phyloP scores from a whole-genome alignment of 169 alveolate species.

The Cryptosporidium canis region DNA sequence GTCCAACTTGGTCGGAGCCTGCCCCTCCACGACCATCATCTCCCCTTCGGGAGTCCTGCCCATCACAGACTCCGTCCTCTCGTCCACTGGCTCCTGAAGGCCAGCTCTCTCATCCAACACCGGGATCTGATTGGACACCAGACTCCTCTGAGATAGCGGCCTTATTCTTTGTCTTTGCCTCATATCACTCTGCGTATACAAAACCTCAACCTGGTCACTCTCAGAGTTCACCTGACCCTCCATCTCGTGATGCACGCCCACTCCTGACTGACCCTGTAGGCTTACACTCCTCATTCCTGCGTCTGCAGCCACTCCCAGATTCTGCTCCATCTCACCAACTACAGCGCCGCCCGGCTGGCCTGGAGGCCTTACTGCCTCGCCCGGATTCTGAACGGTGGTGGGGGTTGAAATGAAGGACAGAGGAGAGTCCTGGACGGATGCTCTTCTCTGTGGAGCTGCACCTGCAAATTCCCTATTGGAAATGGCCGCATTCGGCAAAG shows the following conservation, averaged over 20 bases:
- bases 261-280: neutral
- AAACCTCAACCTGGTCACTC: conserved; percentile 41
- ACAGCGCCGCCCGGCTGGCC: too few species aligned
- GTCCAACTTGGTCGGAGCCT: neutral
- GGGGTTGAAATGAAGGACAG: neutral
- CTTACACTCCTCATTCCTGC: neutral
- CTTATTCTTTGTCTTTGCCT: conserved; percentile 63
- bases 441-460: neutral
- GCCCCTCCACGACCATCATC: neutral
- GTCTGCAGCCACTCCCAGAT: too few species aligned
- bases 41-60: neutral
- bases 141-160: conserved; percentile 11
- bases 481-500: conserved; percentile 17
- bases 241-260: neutral
- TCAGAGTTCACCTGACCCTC: conserved; percentile 42
- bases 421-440: conserved; percentile 4
- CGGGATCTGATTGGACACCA: neutral
- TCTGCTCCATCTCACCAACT: too few species aligned
- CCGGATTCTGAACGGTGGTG: neutral
- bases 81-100: neutral
- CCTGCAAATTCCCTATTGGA: neutral
- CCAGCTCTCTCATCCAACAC: neutral
- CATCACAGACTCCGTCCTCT: neutral
- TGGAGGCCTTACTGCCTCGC: too few species aligned
- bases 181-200: conserved; percentile 29